Evolutionary conservation across 805 yeast species (phyloP), one percentile per base, ranked within the genome.

Genomic region (Cyberlindnera japonica): DNA sequence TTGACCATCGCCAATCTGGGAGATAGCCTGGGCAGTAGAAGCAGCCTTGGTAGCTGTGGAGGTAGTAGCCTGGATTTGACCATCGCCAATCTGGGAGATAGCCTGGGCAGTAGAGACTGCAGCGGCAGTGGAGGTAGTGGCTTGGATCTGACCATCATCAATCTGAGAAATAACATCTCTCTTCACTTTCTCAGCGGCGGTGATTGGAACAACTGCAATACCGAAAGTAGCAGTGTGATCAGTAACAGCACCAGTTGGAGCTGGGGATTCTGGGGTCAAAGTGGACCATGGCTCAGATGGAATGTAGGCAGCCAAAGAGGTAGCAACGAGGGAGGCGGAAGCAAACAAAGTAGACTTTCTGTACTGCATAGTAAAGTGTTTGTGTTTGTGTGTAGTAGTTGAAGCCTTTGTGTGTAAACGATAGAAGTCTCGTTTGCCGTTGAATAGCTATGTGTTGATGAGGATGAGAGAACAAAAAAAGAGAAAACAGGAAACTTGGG

Each of bases 121-220:
- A 59, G 61, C 55, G 67, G 64, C 55, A 20, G 64, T 58, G 48
- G 61, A 42, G 36, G 68, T 60, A 42, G 72, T 39, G 41, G 75
- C 71, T 61, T 77, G 81, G 56, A 77, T 65, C 64, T 77, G 82
- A 55, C 83, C 83, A 51, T 78, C 84, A 52, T 72, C 71, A 43
- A 78, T 77, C 63, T 76, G 83, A 47, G 79, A 65, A 38, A 78
- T 62, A 41, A 65, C 74, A 26, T 55, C 63, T 57, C 69, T 64
- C 58, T 59, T 67, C 26, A 59, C 55, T 24, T 63, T 46, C 33
- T 62, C 48, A 38, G 63, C 58, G 33, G 68, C 38, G 11, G 39
- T 24, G 27, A 44, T 34, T 52, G 71, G 68, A 35, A 58, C 52
- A 40, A 67, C 69, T 23, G 71, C 72, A 43, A 67, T 64, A 61